Conservation (phyloP, 352 stramenopile genomes). For the Thraustochytrium sp. region DNA sequence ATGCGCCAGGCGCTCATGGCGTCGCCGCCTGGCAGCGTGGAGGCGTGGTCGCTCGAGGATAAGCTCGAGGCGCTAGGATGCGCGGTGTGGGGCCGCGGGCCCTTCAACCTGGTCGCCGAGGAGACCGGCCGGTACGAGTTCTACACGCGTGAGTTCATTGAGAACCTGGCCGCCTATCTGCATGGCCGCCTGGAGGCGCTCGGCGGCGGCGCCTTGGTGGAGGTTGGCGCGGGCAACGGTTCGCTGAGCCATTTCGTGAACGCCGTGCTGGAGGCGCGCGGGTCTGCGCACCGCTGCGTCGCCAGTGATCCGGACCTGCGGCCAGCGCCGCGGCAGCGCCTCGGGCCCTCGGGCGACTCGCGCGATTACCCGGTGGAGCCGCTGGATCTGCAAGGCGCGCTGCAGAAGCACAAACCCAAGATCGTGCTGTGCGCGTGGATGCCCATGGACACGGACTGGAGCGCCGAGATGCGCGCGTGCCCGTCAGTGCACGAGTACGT, state of each 20-base stretch:
- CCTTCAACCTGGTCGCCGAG: neutral
- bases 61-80: conserved; percentile 1
- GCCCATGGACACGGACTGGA: conserved; percentile 23
- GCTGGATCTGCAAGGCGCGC: neutral
- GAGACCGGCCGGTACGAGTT: conserved; percentile 14
- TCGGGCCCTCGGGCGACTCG: neutral
- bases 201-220: neutral
- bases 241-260: neutral
- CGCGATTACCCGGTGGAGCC: neutral
- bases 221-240: neutral
- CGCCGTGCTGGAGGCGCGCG: neutral
- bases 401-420: neutral
- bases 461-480: neutral
- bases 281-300: neutral
- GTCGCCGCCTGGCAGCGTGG: neutral
- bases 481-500: neutral
- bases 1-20: neutral
- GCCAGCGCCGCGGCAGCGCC: neutral
- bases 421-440: conserved; percentile 25
- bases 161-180: neutral
- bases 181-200: neutral
- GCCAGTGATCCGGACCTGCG: neutral
- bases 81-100: neutral
- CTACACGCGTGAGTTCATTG: neutral
- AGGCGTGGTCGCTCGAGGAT: conserved; percentile 1